Base-by-base conservation (phyloP, 192 early-diverging fungal genomes). In the Oehlia diaphana region DNA sequence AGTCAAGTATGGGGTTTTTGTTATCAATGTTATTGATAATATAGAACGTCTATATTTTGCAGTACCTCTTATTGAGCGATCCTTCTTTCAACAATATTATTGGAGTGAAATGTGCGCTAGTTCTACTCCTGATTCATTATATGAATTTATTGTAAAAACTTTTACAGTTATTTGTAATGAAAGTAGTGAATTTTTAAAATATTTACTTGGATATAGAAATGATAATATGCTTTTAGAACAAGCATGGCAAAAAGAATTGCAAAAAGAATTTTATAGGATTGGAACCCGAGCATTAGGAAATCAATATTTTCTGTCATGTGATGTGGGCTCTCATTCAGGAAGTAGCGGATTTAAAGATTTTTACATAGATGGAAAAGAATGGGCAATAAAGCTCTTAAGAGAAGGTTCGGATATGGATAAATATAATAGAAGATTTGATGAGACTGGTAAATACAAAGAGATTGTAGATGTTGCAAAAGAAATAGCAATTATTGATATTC, bases 61-160 rank as follows among this genome's bases (percentile, higher is more conserved):
- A 71, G 69, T 37, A 71, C 69, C 69, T 39, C 69, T 71, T 23
- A 37, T 71, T 71, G 42, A 44, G 37, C 39, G 39, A 71, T 71
- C 3, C 39, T 71, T 71, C 37, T 71, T 71, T 26, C 69, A 71
- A 37, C 69, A 71, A 71, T 44, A 49, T 71, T 71, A 71, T 71
- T 1, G 39, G 42, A 44, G 33, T 9, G 12, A 71, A 39, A 47
- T 13, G 4, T 39, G 39, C 42, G 69, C 33, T 26, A 37, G 42
- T 6, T 39, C 39, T 71, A 14, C 69, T n/a, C 8, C 69, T 71
- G 10, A 3, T n/a, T 44, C 39, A 71, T 71, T 71, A 44, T 44
- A 71, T 44, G 33, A 71, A 39, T 71, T 71, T 71, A 71, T 71
- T 5, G 39, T 71, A 37, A 71, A 71, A 37, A 71, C 37, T 71